Conservation (phyloP, 2,329 filamentous ascomycete species). For the Dothistroma septosporum region DNA sequence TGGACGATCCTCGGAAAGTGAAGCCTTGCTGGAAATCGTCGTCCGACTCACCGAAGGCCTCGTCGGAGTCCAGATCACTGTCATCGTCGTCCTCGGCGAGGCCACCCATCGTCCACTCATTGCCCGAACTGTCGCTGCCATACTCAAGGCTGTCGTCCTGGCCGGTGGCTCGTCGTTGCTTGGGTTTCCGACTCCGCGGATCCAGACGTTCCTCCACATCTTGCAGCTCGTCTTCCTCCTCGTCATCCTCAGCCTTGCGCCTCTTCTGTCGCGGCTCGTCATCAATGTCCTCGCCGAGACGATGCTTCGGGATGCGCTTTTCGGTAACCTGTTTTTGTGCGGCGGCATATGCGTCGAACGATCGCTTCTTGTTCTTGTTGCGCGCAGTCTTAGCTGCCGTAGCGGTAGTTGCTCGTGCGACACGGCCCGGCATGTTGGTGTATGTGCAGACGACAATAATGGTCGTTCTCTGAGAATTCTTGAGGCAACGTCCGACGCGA, state of each 20-base stretch:
- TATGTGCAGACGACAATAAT: neutral
- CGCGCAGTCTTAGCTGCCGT: slow-evolving; percentile 33
- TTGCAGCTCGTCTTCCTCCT: slow-evolving; percentile 46
- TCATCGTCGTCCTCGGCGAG: slow-evolving; percentile 61
- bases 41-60: slow-evolving; percentile 85
- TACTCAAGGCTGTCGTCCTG: slow-evolving; percentile 56
- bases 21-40: slow-evolving; percentile 80
- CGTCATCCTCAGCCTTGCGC: slow-evolving; percentile 43
- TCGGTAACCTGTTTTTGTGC: slow-evolving; percentile 55
- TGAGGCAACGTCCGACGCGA: neutral
- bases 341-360: slow-evolving; percentile 61
- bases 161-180: slow-evolving; percentile 23
- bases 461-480: neutral
- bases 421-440: slow-evolving; percentile 43
- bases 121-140: slow-evolving; percentile 79
- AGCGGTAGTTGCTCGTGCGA: slow-evolving; percentile 35
- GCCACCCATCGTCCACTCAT: slow-evolving; percentile 76
- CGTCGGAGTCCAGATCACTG: slow-evolving; percentile 67
- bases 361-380: slow-evolving; percentile 50
- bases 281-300: slow-evolving; percentile 53
- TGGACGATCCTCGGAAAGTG: slow-evolving; percentile 59
- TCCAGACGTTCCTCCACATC: slow-evolving; percentile 37
- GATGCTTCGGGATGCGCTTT: slow-evolving; percentile 53
- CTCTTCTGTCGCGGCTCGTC: slow-evolving; percentile 39
- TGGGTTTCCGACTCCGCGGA: slow-evolving; percentile 32